phyloP scores from a whole-genome alignment of 371 early-diverging fungal species.

The Lichtheimia ramosa region DNA sequence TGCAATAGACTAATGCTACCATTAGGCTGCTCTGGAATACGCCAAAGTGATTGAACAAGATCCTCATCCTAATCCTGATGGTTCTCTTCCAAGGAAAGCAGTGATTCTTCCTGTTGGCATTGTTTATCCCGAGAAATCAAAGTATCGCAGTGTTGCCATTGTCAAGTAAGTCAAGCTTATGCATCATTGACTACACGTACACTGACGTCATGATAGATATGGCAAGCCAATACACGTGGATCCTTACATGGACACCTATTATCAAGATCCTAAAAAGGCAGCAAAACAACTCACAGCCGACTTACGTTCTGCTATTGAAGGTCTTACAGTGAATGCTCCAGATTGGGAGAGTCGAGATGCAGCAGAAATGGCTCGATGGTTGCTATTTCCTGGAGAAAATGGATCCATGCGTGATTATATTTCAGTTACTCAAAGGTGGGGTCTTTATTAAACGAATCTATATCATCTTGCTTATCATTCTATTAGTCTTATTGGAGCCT shows the following conservation, averaged over 20 bases:
- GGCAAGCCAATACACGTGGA: constrained; percentile 55
- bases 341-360: constrained; percentile 52
- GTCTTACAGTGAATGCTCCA: constrained; percentile 49
- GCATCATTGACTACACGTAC: not conserved
- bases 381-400: constrained; percentile 49
- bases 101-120: constrained; percentile 56
- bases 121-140: constrained; percentile 56
- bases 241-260: constrained; percentile 38
- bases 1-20: not conserved
- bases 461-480: not conserved
- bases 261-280: constrained; percentile 41
- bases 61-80: constrained; percentile 26
- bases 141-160: constrained; percentile 54
- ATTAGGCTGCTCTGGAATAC: constrained; percentile 51
- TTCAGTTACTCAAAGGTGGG: constrained; percentile 53
- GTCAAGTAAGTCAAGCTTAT: constrained; percentile 40
- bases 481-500: constrained; percentile 42
- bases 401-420: constrained; percentile 45
- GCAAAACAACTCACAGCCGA: constrained; percentile 52
- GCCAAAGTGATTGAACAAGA: constrained; percentile 33
- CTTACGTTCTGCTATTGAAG: constrained; percentile 32
- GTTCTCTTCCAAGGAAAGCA: constrained; percentile 21
- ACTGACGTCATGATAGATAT: constrained; percentile 25
- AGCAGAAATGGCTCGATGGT: constrained; percentile 47
- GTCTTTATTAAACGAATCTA: not conserved